Evolutionary conservation across 768 basidiomycete species (phyloP), one percentile per base, ranked within the genome.

Genomic region (Neoboletus subvelutipes): DNA sequence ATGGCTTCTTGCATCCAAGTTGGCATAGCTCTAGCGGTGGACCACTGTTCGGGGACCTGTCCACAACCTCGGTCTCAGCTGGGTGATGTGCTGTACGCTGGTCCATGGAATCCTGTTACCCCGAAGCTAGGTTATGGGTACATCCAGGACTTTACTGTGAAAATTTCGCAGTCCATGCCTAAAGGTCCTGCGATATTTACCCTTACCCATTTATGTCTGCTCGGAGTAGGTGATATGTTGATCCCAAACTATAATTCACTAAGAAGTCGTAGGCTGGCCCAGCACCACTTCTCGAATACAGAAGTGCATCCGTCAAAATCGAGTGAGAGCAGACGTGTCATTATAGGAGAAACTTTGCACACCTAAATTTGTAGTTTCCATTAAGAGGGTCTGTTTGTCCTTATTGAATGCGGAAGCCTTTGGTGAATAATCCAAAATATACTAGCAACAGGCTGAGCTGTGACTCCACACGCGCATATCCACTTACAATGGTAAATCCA

Each of bases 401-500:
- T 53, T 69, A 49, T 60, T 66, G 54, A 64, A 57, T 55, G 17
- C 2, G 11, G 39, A 59, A 37, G 52, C 29, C 31, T 29, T 54
- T 66, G 48, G 51, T 48, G 61, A 68, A 61, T 28, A 52, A 47
- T 4, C 20, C 33, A 28, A 47, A 58, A 68, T 2, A 58, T 20
- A 12, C 31, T 24, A 5, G 12, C 10, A 4, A 20, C 13, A 33
- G 26, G n/a, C 46, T 45, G 29, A 24, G 7, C 20, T 40, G 18
- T 24, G 29, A 42, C 26, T 12, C 31, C 7, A 4, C 18, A 40
- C 45, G 26, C 1, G 3, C 12, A 41, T 3, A 40, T 47, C 39
- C n/a, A 40, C 24, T 20, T 49, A 55, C 45, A 20, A 70, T 69
- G 67, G 67, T 61, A 49, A 55, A 31, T 9, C 10, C 9, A 41